A percentile compares a stretch with the other conserved stretches of the same genome.
phyloP scores from a whole-genome alignment of 1,284 basidiomycete species.

The Ganoderma lingzhi region DNA sequence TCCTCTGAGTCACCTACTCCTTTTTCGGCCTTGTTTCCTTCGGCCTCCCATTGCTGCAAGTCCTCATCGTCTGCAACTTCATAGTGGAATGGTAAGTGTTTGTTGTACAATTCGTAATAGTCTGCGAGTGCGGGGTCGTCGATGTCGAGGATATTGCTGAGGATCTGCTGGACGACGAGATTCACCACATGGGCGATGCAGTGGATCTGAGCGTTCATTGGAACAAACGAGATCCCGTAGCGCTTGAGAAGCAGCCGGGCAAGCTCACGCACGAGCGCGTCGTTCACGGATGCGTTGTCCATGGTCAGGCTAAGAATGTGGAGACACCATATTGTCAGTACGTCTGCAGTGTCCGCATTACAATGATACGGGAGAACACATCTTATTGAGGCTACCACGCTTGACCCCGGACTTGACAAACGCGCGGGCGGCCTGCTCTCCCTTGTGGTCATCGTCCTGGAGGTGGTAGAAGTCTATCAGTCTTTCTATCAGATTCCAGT shows the following conservation, averaged over 20 bases:
- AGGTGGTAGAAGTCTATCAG: background rate
- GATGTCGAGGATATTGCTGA: slow-evolving; percentile 39
- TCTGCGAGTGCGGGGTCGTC: slow-evolving; percentile 41
- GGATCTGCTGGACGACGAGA: slow-evolving; percentile 47
- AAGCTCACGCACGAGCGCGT: slow-evolving; percentile 24
- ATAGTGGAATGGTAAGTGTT: background rate
- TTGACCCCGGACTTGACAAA: background rate
- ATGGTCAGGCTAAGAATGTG: background rate
- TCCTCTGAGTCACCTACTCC: too few species aligned
- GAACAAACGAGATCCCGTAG: background rate
- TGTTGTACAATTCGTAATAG: slow-evolving; percentile 21
- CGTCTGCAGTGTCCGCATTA: too few species aligned
- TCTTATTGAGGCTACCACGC: background rate
- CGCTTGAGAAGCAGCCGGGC: background rate
- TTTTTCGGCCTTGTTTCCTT: background rate
- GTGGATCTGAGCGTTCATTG: slow-evolving; percentile 17
- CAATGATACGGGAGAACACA: background rate
- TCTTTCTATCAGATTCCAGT: background rate
- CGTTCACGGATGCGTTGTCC: slow-evolving; percentile 41
- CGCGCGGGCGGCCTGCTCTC: background rate
- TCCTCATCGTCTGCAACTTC: background rate
- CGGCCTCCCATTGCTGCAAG: background rate
- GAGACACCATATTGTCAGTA: slow-evolving; percentile 10
- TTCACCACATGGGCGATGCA: slow-evolving; percentile 45
- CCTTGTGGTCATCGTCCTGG: background rate